Evolutionary conservation across 768 basidiomycete genomes (phyloP), one percentile per base, ranked within the genome.

Genomic region (Gloeopeniophorella convolvens): DNA sequence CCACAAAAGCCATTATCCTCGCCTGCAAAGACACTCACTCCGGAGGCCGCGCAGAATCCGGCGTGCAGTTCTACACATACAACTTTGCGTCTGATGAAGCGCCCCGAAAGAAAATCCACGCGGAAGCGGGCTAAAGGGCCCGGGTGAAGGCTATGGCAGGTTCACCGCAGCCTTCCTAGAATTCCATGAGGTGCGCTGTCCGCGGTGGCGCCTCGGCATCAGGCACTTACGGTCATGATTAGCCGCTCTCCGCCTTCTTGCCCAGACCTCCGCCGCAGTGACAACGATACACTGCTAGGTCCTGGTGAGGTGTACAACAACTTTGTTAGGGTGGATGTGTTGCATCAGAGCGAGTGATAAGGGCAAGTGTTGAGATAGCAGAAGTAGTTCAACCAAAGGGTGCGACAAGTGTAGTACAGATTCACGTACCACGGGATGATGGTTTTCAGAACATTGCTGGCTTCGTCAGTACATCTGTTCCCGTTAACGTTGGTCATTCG

Each of bases 301-400:
- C 77, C 79, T 18, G 80, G 80, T 46, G 83, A 87, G 67, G 60
- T 88, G 33, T 88, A 87, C 66, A 78, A 85, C 67, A 83, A 85
- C 59, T 85, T 77, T 54, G 79, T 83, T 40, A 73, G 77, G 33
- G 71, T 71, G 47, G 78, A 81, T 63, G 75, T 85, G 21, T 58
- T 66, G 57, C 64, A 60, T 42, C 53, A 42, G 34, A 42, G 28
- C 39, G 34, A 20, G 27, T 24, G 15, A 8, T 42, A 12, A 42
- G 41, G 24, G 20, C 18, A 21, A 12, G 41, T 16, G 18, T n/a
- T n/a, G n/a, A n/a, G n/a, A n/a, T n/a, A n/a, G n/a, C n/a, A n/a
- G n/a, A n/a, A n/a, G n/a, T n/a, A n/a, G n/a, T n/a, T n/a, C n/a
- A n/a, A n/a, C n/a, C n/a, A n/a, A n/a, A n/a, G n/a, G n/a, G n/a